phyloP scores from a whole-genome alignment of 139 green algal species.

The Pedinophyceae sp. region DNA sequence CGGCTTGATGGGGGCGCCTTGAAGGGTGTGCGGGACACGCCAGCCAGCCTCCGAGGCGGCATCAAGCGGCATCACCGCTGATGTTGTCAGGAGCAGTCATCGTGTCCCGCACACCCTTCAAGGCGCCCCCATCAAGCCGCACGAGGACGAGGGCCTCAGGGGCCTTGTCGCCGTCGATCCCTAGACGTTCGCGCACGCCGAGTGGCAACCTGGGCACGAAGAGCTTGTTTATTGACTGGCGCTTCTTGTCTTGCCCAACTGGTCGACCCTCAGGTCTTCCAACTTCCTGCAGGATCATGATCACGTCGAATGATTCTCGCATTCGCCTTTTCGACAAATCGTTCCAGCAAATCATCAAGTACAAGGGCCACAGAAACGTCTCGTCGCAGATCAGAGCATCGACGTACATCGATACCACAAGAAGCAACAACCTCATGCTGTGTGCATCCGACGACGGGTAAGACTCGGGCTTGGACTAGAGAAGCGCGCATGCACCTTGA shows the following conservation, averaged over 20 bases:
- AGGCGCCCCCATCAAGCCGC: background rate
- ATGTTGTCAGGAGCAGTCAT: too few species aligned
- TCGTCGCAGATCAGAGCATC: conserved; percentile 2
- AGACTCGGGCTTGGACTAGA: too few species aligned
- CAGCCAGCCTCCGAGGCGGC: too few species aligned
- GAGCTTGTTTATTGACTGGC: too few species aligned
- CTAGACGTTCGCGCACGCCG: background rate
- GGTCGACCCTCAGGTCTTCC: background rate
- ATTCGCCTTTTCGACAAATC: conserved; percentile 6
- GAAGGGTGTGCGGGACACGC: too few species aligned
- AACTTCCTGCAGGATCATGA: background rate
- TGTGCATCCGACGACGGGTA: too few species aligned
- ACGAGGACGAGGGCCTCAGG: conserved; percentile 3
- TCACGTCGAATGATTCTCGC: conserved; percentile 8
- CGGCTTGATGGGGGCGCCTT: background rate
- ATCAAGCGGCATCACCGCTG: too few species aligned
- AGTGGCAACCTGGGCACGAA: background rate
- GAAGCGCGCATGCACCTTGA: too few species aligned
- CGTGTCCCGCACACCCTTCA: too few species aligned
- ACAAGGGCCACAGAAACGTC: conserved; percentile 10
- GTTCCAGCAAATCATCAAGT: conserved; percentile 3
- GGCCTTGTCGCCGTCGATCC: background rate
- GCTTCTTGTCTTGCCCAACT: background rate
- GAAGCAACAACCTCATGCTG: too few species aligned
- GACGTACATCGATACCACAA: too few species aligned